Base-by-base conservation (phyloP, 2,329 filamentous ascomycete genomes). In the Erysiphe neolycopersici region DNA sequence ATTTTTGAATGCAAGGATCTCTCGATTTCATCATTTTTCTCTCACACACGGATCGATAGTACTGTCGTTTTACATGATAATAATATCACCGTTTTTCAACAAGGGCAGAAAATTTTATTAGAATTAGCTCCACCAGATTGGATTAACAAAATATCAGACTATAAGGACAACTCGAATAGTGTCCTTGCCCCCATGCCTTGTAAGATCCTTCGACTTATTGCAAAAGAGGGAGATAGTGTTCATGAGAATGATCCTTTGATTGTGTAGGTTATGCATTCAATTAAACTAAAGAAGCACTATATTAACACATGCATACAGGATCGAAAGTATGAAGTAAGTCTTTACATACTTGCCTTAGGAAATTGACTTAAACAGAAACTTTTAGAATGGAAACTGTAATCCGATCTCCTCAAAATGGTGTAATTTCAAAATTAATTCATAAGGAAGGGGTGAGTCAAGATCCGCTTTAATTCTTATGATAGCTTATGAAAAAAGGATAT, bases 181-280 rank as follows among this genome's bases (percentile, higher is more conserved):
- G 83, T 95, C 1, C 67, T 81, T 19, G 83, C 89, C 18, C 89
- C 89, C 0, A 98, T 98, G 89, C 89, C 89, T 1, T 95, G 89
- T 62, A 95, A 95, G 63, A 78, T 98, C 22, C 62, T 98, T 48
- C 74, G 82, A 50, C 89, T 94, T 41, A 81, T 93, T 59, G 83
- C 94, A 0, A 62, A 68, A 26, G 83, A 83, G 52, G 89, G 89
- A 0, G 73, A 92, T 49, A 62, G 61, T 40, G 89, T 98, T 14
- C 74, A 75, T 56, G 91, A 87, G 62, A 85, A 87, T 39, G 75
- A 87, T 45, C 74, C 83, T 6, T 63, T 98, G 46, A 81, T 95
- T 12, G 84, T 95, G 63, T 76, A 59, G 67, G 71, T 65, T 38
- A 5, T 5, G 47, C 18, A 36, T 52, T 42, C 57, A 60, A 48